Evolutionary conservation across 2,329 filamentous ascomycete genomes (phyloP), one percentile per base, ranked within the genome.

Genomic region (Plenodomus lindquistii): DNA sequence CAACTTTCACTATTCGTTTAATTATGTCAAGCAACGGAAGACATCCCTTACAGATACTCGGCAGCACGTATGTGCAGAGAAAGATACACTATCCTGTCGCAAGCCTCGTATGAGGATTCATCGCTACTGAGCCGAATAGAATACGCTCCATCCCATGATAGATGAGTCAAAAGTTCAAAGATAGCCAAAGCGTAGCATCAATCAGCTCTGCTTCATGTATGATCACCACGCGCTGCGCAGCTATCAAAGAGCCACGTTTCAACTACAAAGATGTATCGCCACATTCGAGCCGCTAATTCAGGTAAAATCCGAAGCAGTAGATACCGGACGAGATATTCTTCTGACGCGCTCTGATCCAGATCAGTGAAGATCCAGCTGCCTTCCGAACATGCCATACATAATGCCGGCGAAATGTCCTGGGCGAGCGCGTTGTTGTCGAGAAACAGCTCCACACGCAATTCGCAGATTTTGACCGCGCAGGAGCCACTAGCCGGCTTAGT

Each of bases 281-380:
- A 71, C 75, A 74, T 73, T 73, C 77, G 77, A 79, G 73, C 77
- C 75, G 73, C 76, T 74, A 70, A 69, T 77, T 77, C 73, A 75
- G 73, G 63, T 69, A 59, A 69, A 70, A 73, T 78, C 75, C 69
- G 69, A 71, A 77, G 76, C 75, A 73, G 77, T 73, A 79, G 77
- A 79, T 79, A 79, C 77, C 69, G 75, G 75, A 75, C 73, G 71
- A 65, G 49, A 44, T 22, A 73, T 75, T 66, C 55, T 49, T 79
- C 75, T 79, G 54, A 72, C 76, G 72, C 76, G 65, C 71, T 67
- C 52, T 59, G 58, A 52, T 59, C 52, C 56, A 57, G 57, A 59
- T 63, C 76, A 78, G 60, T 78, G 75, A 79, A 79, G 76, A 65
- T 59, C 57, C 59, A 57, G 63, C 24, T 62, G 66, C 69, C 56